A percentile compares a stretch with the other conserved stretches of the same genome.
These are phyloP conservation scores for Linaria vulgaris DNA, from an alignment of 257 asterid species.

Conservation along the genomic window DNA sequence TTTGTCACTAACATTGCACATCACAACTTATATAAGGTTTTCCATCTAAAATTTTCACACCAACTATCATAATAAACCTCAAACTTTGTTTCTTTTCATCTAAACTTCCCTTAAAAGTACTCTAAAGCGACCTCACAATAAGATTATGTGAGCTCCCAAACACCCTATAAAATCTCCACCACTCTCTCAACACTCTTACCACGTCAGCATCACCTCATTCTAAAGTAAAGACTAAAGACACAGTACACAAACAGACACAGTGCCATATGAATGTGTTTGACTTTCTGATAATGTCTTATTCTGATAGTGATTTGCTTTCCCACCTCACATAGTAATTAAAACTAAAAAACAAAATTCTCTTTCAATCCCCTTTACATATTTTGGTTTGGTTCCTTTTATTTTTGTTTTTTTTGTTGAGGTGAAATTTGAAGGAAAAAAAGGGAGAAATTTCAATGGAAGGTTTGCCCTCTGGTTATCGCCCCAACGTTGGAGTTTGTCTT, in stretches of 20 bases:
- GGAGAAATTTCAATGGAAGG: constrained; percentile 78
- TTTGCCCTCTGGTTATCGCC: constrained; percentile 97
- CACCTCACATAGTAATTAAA: neutral
- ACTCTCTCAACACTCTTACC: constrained; percentile 20
- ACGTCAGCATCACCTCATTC: constrained; percentile 47
- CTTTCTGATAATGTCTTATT: constrained; percentile 51
- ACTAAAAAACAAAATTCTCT: neutral
- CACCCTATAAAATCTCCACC: constrained; percentile 28
- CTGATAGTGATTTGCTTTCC: constrained; percentile 47
- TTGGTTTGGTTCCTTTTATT: neutral
- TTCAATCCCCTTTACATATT: constrained; percentile 14
- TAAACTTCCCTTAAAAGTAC: too few relatives aligned
- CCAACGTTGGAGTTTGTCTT: constrained; percentile 95
- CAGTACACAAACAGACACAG: constrained; percentile 27
- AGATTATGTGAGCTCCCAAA: constrained; percentile 18
- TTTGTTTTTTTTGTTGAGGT: neutral
- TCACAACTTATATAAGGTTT: too few relatives aligned
- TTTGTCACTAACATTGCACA: too few relatives aligned
- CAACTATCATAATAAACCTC: too few relatives aligned
- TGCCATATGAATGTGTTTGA: constrained; percentile 51
- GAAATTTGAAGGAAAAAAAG: constrained; percentile 15
- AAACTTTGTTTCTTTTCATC: too few relatives aligned
- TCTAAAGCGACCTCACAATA: constrained; percentile 20
- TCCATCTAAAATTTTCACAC: too few relatives aligned
- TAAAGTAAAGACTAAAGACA: too few relatives aligned